These are phyloP conservation scores for Acer yangbiense DNA, from an alignment of 345 rosid species.

Conservation along the genomic window DNA sequence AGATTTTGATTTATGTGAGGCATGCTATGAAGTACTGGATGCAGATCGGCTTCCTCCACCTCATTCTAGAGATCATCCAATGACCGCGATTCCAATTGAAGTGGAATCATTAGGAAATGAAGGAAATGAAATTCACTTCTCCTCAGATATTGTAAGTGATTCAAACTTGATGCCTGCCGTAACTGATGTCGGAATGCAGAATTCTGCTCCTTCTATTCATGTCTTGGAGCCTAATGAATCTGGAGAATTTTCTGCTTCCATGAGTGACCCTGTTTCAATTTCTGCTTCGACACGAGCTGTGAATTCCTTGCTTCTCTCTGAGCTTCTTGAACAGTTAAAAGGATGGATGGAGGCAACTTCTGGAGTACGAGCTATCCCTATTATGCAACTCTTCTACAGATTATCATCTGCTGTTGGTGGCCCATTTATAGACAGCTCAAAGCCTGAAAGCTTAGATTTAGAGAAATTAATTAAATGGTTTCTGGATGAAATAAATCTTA, in stretches of 20 bases:
- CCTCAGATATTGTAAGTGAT: constrained; percentile 67
- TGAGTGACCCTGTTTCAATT: constrained; percentile 74
- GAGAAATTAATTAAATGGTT: constrained; percentile 92
- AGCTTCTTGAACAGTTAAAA: constrained; percentile 85
- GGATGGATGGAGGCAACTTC: constrained; percentile 94
- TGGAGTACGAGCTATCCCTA: constrained; percentile 85
- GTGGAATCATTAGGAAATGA: constrained; percentile 85
- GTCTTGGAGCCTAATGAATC: constrained; percentile 86
- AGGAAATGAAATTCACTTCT: constrained; percentile 78
- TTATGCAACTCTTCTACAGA: constrained; percentile 96
- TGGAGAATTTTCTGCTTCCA: constrained; percentile 73
- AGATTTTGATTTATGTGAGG: constrained; percentile 97
- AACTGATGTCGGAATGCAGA: constrained; percentile 48
- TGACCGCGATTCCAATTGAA: constrained; percentile 96
- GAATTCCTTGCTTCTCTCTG: constrained; percentile 89
- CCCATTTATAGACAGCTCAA: constrained; percentile 88
- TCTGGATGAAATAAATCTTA: constrained; percentile 76
- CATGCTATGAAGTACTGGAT: constrained; percentile 87
- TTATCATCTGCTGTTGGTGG: constrained; percentile 96
- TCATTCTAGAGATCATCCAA: constrained; percentile 92
- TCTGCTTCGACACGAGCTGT: constrained; percentile 95
- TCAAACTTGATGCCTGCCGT: constrained; percentile 53
- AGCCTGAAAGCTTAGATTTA: constrained; percentile 76
- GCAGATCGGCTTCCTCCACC: constrained; percentile 87
- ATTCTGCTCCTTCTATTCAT: constrained; percentile 90